Base-by-base conservation (phyloP, 495 filamentous ascomycete species). In the Lasiosphaeris hirsuta region DNA sequence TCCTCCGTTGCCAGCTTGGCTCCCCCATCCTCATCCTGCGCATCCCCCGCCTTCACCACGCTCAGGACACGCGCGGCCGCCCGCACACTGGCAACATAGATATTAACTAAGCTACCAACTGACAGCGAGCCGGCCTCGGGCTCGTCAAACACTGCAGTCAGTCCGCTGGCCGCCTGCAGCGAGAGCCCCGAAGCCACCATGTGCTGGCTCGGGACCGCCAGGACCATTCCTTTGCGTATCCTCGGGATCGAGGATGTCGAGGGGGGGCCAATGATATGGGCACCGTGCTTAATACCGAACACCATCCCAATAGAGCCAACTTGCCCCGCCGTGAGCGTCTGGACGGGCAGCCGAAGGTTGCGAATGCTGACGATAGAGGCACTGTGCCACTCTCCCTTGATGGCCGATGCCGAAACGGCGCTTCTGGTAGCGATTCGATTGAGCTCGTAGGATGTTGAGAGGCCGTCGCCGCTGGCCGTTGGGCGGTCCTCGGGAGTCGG, bases 221-320 rank as follows among this genome's bases (percentile, higher is more conserved):
- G 68, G 5, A 96, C 84, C 86, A 94, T 92, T 15, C 93, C 93
- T 65, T 92, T 94, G 40, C 90, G 83, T 14, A 94, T 78, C 35
- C 83, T 78, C 41, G 78, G 72, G 0, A 73, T 60, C 10, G 69
- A 62, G 34, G 59, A 23, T 30, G 9, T 11, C 14, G 51, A 8
- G 41, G 10, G 10, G 5, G 11, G 18, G 34, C 30, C 42, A 34
- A 10, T 10, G 41, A 3, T 40, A 13, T 53, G 50, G 11, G 66
- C 55, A 5, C 60, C 68, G 14, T 59, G 55, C 18, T 56, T 46
- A 35, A 52, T 60, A 46, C 78, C 72, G 59, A 88, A 83, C 15
- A 88, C 81, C 51, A 97, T 75, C 2, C 92, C 93, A 23, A 98
- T 83, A 2, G 91, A 96, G 2, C 95, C 94, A 2, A 94, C 93